Percentiles rank a stretch among this genome's conserved stretches.
These are phyloP conservation scores for Testicularia cyperi DNA, from an alignment of 1,284 basidiomycete genomes.

Conservation along the genomic window DNA sequence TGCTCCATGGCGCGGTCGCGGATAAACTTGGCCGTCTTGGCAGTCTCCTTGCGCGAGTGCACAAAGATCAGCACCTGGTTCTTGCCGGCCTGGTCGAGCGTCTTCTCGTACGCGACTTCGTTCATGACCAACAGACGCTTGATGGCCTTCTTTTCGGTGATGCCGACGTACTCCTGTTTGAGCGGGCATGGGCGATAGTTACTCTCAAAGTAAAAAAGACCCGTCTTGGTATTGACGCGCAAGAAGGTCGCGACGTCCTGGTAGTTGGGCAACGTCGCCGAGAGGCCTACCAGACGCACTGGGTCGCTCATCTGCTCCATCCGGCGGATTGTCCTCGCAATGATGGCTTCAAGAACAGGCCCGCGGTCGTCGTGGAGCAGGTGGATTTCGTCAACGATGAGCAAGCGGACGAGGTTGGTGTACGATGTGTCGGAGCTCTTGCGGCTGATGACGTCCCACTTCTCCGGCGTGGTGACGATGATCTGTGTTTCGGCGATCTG, in stretches of 20 bases:
- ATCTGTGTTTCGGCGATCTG: conserved; percentile 97
- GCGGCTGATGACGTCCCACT: conserved; percentile 94
- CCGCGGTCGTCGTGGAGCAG: conserved; percentile 96
- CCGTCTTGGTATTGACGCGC: conserved; percentile 86
- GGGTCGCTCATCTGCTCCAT: conserved; percentile 81
- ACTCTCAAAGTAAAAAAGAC: conserved; percentile 93
- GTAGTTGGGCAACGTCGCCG: conserved; percentile 96
- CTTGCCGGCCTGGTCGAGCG: conserved; percentile 56
- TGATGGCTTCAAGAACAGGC: conserved; percentile 89
- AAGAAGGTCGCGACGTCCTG: conserved; percentile 98
- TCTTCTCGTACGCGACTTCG: conserved; percentile 97
- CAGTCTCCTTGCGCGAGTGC: conserved; percentile 96
- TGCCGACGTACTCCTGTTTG: conserved; percentile 94
- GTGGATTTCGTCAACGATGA: conserved; percentile 99
- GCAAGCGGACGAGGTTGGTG: conserved; percentile 91
- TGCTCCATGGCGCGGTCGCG: conserved; percentile 94
- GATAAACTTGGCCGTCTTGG: conserved; percentile 93
- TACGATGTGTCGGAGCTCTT: conserved; percentile 97
- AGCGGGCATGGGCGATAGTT: conserved; percentile 90
- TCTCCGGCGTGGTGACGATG: conserved; percentile 98
- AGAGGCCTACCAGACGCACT: conserved; percentile 91
- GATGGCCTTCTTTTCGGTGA: conserved; percentile 99
- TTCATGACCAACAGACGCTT: conserved; percentile 98
- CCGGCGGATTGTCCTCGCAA: conserved; percentile 85
- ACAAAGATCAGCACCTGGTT: conserved; percentile 77